Evolutionary conservation across 2,329 filamentous ascomycete genomes (phyloP).

Genomic region (Torrubiella hemipterigena): DNA sequence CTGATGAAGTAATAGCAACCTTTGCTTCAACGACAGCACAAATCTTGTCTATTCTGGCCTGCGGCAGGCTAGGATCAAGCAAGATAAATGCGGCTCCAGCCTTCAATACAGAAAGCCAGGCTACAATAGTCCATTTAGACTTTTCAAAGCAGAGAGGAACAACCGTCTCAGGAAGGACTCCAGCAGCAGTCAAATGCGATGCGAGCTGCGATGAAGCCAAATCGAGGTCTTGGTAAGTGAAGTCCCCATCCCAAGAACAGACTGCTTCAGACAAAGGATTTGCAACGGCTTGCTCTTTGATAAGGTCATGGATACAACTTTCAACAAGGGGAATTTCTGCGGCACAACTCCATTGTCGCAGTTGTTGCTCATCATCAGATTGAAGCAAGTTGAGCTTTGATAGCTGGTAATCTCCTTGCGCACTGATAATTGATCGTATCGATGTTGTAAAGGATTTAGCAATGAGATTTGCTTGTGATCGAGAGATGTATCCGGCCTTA

Average conservation of each 20-base stretch:
- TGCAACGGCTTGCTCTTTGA: not conserved
- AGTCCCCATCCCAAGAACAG: not conserved
- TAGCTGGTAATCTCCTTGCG: no score
- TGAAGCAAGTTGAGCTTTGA: not conserved
- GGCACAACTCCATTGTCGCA: not conserved
- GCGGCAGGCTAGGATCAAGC: conserved; percentile 1
- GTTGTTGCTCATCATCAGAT: not conserved
- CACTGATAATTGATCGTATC: not conserved
- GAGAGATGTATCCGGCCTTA: not conserved
- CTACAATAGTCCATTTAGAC: conserved; percentile 15
- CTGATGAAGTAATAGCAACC: no score
- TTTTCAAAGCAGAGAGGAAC: conserved; percentile 17
- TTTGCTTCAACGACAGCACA: no score
- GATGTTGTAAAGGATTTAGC: no score
- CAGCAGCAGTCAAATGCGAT: not conserved
- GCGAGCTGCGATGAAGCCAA: not conserved
- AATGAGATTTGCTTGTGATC: no score
- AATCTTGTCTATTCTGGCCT: conserved; percentile 1
- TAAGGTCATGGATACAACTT: not conserved
- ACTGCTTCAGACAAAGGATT: not conserved
- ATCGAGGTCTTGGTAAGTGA: conserved; percentile 3
- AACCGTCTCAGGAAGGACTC: conserved; percentile 4
- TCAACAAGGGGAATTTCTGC: not conserved
- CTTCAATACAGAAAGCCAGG: conserved; percentile 13
- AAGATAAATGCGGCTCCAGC: conserved; percentile 3